Evolutionary conservation across 1,284 basidiomycete genomes (phyloP).

Genomic region (Exobasidium cylindrosporum): DNA sequence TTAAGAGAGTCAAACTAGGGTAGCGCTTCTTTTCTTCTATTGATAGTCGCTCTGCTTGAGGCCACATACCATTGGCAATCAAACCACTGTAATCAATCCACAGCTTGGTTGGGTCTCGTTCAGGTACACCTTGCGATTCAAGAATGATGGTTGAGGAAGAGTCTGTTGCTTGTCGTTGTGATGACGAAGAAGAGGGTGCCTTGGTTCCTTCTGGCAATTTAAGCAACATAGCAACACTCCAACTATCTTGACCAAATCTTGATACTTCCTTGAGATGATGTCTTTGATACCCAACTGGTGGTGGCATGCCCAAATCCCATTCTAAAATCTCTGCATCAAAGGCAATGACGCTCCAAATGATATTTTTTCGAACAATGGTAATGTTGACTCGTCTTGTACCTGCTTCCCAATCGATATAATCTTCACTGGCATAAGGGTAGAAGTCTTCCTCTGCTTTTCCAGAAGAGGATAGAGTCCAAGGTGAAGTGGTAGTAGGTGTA

Average conservation of each 20-base stretch:
- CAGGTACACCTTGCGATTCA: conserved; percentile 1
- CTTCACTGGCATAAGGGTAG: conserved; percentile 65
- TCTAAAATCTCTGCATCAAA: conserved; percentile 86
- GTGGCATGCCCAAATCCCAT: conserved; percentile 64
- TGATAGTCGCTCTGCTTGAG: conserved; percentile 3
- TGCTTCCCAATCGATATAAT: conserved; percentile 62
- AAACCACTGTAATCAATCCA: conserved; percentile 32
- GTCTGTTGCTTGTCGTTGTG: not conserved
- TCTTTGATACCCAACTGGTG: conserved; percentile 61
- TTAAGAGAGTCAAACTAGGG: conserved; percentile 31
- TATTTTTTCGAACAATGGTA: conserved; percentile 72
- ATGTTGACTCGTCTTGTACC: conserved; percentile 72
- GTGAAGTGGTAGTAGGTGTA: conserved; percentile 55
- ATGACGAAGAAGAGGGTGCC: not conserved
- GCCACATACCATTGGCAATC: conserved; percentile 22
- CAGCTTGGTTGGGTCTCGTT: conserved; percentile 15
- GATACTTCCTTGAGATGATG: conserved; percentile 90
- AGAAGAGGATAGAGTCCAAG: conserved; percentile 2
- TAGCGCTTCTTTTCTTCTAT: not conserved
- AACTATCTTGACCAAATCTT: conserved; percentile 71
- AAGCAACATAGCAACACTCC: conserved; percentile 70
- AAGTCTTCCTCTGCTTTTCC: conserved; percentile 56
- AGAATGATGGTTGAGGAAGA: conserved; percentile 14
- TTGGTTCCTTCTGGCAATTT: conserved; percentile 58
- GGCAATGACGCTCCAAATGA: conserved; percentile 87